Base-by-base conservation (phyloP, 345 rosid genomes). In the Eutrema japonicum region DNA sequence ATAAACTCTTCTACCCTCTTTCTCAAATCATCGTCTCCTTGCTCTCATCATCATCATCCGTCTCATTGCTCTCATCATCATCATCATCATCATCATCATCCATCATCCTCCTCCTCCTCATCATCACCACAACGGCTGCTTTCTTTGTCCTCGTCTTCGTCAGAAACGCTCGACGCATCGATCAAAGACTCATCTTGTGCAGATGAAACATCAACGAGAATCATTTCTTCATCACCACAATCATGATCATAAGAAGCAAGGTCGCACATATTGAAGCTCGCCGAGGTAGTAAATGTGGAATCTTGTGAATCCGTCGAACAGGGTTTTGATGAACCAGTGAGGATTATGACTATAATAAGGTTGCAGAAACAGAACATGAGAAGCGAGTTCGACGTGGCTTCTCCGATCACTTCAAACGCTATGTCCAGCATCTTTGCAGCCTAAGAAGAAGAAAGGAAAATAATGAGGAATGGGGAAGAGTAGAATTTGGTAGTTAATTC, bases 1-100 rank as follows among this genome's bases (percentile, higher is more conserved):
- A 87, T 90, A 22, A 90, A 87, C 42, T 84, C 88, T 73, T 88
- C 96, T 2, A 71, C 81, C 46, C 89, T 85, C 76, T 66, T 87
- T 63, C 83, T 82, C 59, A 88, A 64, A 56, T 86, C 92, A 69
- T 92, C 88, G 0, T 79, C 65, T 0, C 60, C 78, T 18, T 66
- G 78, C 6, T 77, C 6, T 77, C 82, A 0, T 47, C 77, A 3
- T 55, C 71, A 11, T 2, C 13, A 8, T 68, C 72, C 0, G 5
- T 14, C 8, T 38, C 64, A 11, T 2, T 42, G 36, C 27, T 71
- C 51, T 74, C 72, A 5, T 35, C 70, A 0, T 57, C 58, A 0
- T 75, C 26, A 1, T 22, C 26, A 3, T 13, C 52, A 0, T 45
- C 53, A 4, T 8, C 35, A 13, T 14, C 27, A 37, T 65, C 58